These are phyloP conservation scores for Cryptosporidium sp. DNA, from an alignment of 169 alveolate genomes.

Conservation along the genomic window DNA sequence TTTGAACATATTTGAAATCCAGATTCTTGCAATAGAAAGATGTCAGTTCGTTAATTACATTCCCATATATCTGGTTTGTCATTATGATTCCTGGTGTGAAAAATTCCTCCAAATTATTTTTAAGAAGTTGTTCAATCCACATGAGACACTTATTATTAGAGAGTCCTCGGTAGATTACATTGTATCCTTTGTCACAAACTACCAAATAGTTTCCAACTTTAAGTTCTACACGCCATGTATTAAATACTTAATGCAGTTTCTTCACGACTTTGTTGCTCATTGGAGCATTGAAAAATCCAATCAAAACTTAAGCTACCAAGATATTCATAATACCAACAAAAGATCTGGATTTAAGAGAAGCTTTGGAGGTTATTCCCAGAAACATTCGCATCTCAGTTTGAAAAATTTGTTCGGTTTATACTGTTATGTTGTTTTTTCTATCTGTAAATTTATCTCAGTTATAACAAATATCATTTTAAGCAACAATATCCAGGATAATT, in stretches of 20 bases:
- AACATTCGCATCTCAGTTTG: background rate
- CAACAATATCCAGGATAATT: background rate
- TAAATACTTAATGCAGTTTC: slow-evolving; percentile 52
- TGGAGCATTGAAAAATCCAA: slow-evolving; percentile 44
- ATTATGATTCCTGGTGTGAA: slow-evolving; percentile 51
- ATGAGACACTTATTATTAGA: slow-evolving; percentile 54
- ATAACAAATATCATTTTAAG: slow-evolving; percentile 1
- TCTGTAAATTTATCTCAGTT: slow-evolving; percentile 18
- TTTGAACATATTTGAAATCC: slow-evolving; percentile 38
- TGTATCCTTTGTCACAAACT: slow-evolving; percentile 23
- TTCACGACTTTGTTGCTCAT: slow-evolving; percentile 64
- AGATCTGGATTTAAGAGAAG: slow-evolving; percentile 15
- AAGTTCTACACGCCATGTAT: slow-evolving; percentile 53
- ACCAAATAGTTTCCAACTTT: slow-evolving; percentile 23
- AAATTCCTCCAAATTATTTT: slow-evolving; percentile 35
- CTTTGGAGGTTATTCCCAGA: background rate
- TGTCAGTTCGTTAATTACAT: slow-evolving; percentile 49
- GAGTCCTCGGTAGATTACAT: slow-evolving; percentile 55
- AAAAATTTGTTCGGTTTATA: slow-evolving; percentile 47
- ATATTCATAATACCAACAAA: background rate
- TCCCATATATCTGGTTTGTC: slow-evolving; percentile 36
- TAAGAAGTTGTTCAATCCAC: slow-evolving; percentile 51
- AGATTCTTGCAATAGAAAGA: slow-evolving; percentile 31
- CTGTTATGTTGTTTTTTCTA: slow-evolving; percentile 35
- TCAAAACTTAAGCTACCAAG: background rate